Evolutionary conservation across 2,329 filamentous ascomycete genomes (phyloP), one percentile per base, ranked within the genome.

Genomic region (Myriosclerotinia scirpicola): DNA sequence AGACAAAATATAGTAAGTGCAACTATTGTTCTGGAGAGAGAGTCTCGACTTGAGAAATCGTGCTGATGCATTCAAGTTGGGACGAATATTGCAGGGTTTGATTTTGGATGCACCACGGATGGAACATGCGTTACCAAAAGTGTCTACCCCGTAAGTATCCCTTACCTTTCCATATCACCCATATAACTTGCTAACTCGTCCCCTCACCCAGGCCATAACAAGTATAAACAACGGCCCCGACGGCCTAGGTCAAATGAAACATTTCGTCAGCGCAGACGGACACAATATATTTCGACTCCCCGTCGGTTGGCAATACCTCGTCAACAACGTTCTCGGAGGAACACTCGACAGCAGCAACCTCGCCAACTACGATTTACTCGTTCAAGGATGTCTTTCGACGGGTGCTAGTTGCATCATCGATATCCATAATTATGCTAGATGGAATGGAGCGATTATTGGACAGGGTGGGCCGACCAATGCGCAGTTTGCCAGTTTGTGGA

Each of bases 401-500:
- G 85, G 85, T 30, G 83, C 85, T 1, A 77, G 80, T 69, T 89
- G 86, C 75, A 84, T 88, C 72, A 78, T 89, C 65, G 85, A 88
- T 71, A 73, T 85, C 38, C 82, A 85, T 78, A 85, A 85, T 75
- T 85, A 75, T 76, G 86, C 82, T 0, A 81, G 87, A 58, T 89
- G 84, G 81, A 83, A 90, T 70, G 84, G 84, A 17, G 76, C 77
- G 3, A 85, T 90, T 69, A 83, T 90, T 66, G 88, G 87, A 1
- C 87, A 90, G 73, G 87, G 86, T 30, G 87, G 87, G 0, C 86
- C 87, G 0, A 82, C 81, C 0, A 82, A 89, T 73, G 83, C 81
- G 77, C 67, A 86, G 17, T 86, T 90, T 81, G 65, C 62, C 4
- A 78, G 77, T 53, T 76, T 90, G 6, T 90, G 88, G 88, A 76